Conservation (phyloP, 2,329 filamentous ascomycete species). For the Didymella pomorum region DNA sequence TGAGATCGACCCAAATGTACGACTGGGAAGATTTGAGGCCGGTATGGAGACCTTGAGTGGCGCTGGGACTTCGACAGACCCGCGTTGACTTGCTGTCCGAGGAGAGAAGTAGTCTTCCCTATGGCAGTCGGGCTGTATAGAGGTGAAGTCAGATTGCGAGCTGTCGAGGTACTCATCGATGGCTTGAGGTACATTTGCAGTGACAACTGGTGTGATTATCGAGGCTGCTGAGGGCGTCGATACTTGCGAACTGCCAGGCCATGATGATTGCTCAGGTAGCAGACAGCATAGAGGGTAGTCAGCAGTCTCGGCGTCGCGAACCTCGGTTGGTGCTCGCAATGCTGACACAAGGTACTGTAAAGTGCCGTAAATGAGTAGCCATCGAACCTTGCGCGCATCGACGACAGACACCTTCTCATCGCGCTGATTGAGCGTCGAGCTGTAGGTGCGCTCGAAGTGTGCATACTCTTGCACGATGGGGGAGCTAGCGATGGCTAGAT, state of each 20-base stretch:
- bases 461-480: constrained; percentile 72
- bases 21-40: constrained; percentile 40
- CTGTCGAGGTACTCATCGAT: constrained; percentile 28
- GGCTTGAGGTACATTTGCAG: constrained; percentile 25
- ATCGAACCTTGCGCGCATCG: constrained; percentile 79
- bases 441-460: constrained; percentile 71
- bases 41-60: constrained; percentile 41
- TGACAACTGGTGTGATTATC: neutral
- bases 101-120: constrained; percentile 51
- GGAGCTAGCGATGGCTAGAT: constrained; percentile 49
- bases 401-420: constrained; percentile 67
- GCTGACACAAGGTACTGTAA: constrained; percentile 76
- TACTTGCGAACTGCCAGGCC: constrained; percentile 37
- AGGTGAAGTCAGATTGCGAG: constrained; percentile 10
- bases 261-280: constrained; percentile 52
- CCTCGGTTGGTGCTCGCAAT: constrained; percentile 67
- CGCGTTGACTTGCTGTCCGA: constrained; percentile 34
- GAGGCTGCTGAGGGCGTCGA: constrained; percentile 24
- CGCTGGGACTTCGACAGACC: constrained; percentile 41
- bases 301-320: constrained; percentile 63
- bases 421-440: constrained; percentile 57
- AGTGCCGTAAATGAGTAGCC: constrained; percentile 77
- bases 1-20: constrained; percentile 42
- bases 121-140: constrained; percentile 58
- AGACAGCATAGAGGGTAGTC: constrained; percentile 67